Percentiles rank a stretch among this genome's conserved stretches.
phyloP scores from a whole-genome alignment of 805 yeast species.

The Starmerella stellata region DNA sequence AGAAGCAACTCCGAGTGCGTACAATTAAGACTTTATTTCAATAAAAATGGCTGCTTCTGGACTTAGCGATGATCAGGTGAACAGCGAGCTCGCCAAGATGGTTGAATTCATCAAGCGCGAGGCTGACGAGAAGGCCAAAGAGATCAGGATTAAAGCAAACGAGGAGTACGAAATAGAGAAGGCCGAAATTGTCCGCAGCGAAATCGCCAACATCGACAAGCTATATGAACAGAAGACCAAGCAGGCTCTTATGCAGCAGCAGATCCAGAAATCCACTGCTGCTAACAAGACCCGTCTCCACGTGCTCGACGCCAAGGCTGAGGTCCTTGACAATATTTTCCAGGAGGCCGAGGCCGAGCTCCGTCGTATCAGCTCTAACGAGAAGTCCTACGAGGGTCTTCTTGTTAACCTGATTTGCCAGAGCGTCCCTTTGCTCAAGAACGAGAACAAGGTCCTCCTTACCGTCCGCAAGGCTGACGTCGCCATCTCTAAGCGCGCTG shows the following conservation, averaged over 20 bases:
- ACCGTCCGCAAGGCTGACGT: conserved; percentile 52
- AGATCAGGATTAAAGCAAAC: conserved; percentile 85
- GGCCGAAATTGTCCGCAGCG: conserved; percentile 83
- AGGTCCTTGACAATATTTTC: conserved; percentile 56
- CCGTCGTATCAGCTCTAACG: conserved; percentile 36
- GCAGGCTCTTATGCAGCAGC: conserved; percentile 83
- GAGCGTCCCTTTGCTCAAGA: conserved; percentile 45
- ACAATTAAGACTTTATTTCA: too few relatives aligned
- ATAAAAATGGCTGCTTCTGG: conserved; percentile 15
- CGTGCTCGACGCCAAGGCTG: conserved; percentile 71
- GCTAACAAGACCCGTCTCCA: conserved; percentile 90
- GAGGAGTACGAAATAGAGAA: conserved; percentile 98
- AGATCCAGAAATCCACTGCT: conserved; percentile 85
- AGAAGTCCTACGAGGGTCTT: conserved; percentile 44
- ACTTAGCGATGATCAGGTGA: conserved; percentile 43
- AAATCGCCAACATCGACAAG: conserved; percentile 72
- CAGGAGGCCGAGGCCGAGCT: conserved; percentile 49
- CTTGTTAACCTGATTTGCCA: conserved; percentile 69
- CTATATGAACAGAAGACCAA: conserved; percentile 66
- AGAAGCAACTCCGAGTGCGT: too few relatives aligned
- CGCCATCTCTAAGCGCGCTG: conserved; percentile 40
- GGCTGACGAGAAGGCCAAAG: conserved; percentile 97
- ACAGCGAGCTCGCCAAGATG: conserved; percentile 91
- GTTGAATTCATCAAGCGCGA: conserved; percentile 97
- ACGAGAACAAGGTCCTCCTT: conserved; percentile 38